Conservation (phyloP, 2,329 filamentous ascomycete genomes). For the Xylaria sp. region DNA sequence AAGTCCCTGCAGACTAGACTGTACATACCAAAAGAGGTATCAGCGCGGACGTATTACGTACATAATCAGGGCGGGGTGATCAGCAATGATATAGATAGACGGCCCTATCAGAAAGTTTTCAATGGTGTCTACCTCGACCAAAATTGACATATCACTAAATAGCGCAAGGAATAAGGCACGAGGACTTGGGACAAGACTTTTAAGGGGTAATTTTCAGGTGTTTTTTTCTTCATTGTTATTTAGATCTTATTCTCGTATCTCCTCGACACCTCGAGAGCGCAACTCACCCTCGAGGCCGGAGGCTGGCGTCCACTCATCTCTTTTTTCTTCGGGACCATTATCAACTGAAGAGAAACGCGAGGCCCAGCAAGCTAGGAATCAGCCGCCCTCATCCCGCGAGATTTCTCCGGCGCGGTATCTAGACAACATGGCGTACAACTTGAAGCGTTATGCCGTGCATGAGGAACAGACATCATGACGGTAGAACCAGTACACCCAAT, state of each 20-base stretch:
- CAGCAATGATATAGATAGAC: background rate
- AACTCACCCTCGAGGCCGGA: constrained; percentile 27
- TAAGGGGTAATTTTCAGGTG: constrained; percentile 16
- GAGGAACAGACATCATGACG: constrained; percentile 10
- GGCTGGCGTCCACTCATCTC: constrained; percentile 28
- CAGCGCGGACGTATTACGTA: background rate
- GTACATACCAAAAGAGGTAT: background rate
- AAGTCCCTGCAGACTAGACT: background rate
- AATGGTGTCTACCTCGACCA: background rate
- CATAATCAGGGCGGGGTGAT: background rate
- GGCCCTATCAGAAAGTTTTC: background rate
- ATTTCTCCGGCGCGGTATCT: constrained; percentile 11
- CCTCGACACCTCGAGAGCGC: constrained; percentile 24
- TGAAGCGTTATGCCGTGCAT: constrained; percentile 17
- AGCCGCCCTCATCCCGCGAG: constrained; percentile 20
- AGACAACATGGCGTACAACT: constrained; percentile 31
- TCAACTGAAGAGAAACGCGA: constrained; percentile 5
- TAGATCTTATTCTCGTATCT: constrained; percentile 11
- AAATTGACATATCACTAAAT: background rate
- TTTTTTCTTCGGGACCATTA: constrained; percentile 8
- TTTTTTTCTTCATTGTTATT: constrained; percentile 14
- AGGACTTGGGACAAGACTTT: background rate
- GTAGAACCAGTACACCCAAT: constrained; percentile 15
- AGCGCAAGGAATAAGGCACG: background rate
- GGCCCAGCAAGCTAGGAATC: constrained; percentile 22